Evolutionary conservation across 2,329 filamentous ascomycete species (phyloP).

Genomic region (Juglanconis oblonga): DNA sequence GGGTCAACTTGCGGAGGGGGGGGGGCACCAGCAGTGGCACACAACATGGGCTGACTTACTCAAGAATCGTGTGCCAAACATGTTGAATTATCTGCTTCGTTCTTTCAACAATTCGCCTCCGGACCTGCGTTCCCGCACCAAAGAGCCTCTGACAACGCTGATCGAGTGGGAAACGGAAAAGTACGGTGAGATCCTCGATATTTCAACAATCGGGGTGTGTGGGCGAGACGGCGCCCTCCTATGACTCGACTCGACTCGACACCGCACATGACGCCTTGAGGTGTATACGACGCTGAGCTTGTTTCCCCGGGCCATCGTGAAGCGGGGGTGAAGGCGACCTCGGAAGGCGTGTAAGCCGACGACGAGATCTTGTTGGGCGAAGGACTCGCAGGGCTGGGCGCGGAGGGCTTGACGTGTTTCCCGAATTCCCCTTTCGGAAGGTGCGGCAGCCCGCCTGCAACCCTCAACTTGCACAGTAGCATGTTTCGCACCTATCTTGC

Average conservation of each 20-base stretch:
- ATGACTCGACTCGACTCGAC: neutral
- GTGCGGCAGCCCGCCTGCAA: conserved; percentile 1
- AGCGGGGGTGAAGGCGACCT: conserved; percentile 4
- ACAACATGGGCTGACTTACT: neutral
- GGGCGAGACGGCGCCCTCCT: neutral
- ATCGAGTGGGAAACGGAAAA: neutral
- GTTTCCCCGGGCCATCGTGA: neutral
- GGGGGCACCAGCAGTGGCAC: no score
- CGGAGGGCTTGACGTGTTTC: conserved; percentile 7
- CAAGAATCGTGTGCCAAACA: conserved; percentile 6
- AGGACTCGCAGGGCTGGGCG: neutral
- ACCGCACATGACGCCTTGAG: neutral
- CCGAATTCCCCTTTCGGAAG: conserved; percentile 12
- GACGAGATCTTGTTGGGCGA: neutral
- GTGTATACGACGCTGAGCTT: neutral
- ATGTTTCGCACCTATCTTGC: neutral
- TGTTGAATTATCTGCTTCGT: neutral
- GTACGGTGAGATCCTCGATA: neutral
- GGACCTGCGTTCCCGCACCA: neutral
- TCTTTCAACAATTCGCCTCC: neutral
- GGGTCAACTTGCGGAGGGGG: no score
- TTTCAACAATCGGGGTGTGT: neutral
- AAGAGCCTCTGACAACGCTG: neutral
- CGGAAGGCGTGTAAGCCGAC: conserved; percentile 3
- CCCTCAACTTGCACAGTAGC: neutral